A percentile compares a stretch with the other conserved stretches of the same genome.
Conservation (phyloP, 768 basidiomycete genomes). For the Sistotremastrum suecicum region DNA sequence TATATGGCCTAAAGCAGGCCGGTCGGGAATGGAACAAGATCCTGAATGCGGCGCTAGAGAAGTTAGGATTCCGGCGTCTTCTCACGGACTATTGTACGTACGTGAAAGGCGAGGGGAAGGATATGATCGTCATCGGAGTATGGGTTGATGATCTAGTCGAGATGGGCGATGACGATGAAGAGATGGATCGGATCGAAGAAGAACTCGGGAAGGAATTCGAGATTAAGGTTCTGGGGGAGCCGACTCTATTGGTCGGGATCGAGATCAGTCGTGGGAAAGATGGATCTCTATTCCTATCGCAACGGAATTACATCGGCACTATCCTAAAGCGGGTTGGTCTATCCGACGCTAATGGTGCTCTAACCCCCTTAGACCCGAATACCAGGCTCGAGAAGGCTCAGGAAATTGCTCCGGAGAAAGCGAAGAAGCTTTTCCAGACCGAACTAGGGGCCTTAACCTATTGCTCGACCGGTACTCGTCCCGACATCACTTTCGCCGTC, state of each 20-base stretch:
- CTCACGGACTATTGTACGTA: constrained; percentile 6
- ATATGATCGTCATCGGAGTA: constrained; percentile 9
- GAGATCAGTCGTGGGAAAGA: constrained; percentile 1
- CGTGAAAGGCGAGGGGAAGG: neutral
- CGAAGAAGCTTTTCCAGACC: constrained; percentile 7
- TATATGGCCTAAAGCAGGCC: constrained; percentile 18
- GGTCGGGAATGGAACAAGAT: constrained; percentile 11
- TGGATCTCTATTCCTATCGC: constrained; percentile 5
- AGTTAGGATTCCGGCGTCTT: constrained; percentile 4
- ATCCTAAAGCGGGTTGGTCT: constrained; percentile 6
- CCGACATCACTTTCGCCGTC: constrained; percentile 12
- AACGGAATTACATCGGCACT: constrained; percentile 6
- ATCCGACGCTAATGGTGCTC: neutral
- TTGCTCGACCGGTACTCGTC: constrained; percentile 10
- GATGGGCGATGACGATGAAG: neutral
- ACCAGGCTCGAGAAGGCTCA: constrained; percentile 1
- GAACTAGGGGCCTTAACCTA: constrained; percentile 13
- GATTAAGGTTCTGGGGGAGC: constrained; percentile 16
- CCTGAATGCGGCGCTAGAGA: constrained; percentile 1
- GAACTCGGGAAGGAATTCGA: constrained; percentile 1
- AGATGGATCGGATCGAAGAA: constrained; percentile 1
- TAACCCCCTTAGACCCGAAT: constrained; percentile 5
- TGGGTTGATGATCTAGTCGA: constrained; percentile 16
- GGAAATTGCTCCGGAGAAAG: constrained; percentile 1
- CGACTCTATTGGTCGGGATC: constrained; percentile 3